These are phyloP conservation scores for Coemansia sp. DNA, from an alignment of 192 early-diverging fungal species.

Conservation along the genomic window DNA sequence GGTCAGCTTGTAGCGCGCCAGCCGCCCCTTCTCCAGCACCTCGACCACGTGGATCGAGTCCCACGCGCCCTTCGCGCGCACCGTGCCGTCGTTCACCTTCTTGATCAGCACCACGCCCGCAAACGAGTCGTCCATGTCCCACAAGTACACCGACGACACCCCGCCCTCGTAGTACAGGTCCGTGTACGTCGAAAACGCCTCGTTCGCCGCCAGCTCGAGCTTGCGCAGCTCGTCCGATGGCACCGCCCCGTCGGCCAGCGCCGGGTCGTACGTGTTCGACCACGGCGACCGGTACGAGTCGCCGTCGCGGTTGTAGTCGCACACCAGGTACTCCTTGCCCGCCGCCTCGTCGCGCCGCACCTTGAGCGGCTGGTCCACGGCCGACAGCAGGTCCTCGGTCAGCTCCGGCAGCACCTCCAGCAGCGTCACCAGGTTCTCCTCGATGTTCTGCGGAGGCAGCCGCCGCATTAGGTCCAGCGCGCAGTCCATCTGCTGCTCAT, in stretches of 20 bases:
- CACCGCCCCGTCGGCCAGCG: constrained; percentile 67
- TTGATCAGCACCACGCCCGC: constrained; percentile 94
- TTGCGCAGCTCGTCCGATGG: constrained; percentile 80
- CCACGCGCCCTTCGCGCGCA: constrained; percentile 86
- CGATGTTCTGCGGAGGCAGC: constrained; percentile 86
- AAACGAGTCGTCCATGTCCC: constrained; percentile 85
- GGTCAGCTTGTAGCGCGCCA: constrained; percentile 93
- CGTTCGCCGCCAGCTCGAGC: constrained; percentile 88
- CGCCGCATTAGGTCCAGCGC: constrained; percentile 97
- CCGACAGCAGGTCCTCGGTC: constrained; percentile 84
- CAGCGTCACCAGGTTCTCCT: constrained; percentile 80
- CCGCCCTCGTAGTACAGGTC: constrained; percentile 92
- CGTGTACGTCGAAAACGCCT: constrained; percentile 93
- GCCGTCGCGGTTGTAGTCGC: constrained; percentile 96
- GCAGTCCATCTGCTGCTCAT: constrained; percentile 73
- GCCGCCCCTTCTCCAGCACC: constrained; percentile 77
- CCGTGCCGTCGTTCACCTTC: constrained; percentile 76
- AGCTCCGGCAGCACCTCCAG: constrained; percentile 78
- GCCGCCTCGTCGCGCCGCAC: constrained; percentile 62
- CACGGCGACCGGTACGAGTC: constrained; percentile 95
- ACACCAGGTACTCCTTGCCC: constrained; percentile 81
- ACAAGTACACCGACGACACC: constrained; percentile 94
- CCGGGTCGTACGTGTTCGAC: constrained; percentile 93
- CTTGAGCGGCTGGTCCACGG: constrained; percentile 91
- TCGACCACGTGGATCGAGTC: constrained; percentile 98